Base-by-base conservation (phyloP, 208 protist species). In the Acanthamoeba royreba region DNA sequence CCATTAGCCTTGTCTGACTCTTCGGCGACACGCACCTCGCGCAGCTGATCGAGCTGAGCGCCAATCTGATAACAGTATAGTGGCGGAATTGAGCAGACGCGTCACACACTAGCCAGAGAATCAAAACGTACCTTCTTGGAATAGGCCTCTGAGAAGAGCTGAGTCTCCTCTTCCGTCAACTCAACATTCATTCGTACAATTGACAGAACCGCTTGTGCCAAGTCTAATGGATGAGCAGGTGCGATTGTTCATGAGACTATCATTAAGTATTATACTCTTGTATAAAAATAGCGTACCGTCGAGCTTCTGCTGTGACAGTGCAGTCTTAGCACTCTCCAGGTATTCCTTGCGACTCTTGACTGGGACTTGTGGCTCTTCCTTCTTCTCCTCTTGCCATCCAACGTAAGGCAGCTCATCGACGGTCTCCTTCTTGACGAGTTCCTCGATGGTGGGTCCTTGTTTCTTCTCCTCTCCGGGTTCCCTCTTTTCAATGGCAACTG, bases 401-500 rank as follows among this genome's bases (percentile, higher is more conserved):
- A 87, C 47, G 31, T 87, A 87, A n/a, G 42, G 45, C 22, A 87
- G 47, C 47, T 15, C n/a, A 35, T 87, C 77, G 43, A 87, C 77
- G 31, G 42, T 58, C 47, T 87, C 77, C 77, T 87, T 87, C 28
- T 17, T 4, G 9, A 87, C 77, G 43, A 87, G 47, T 15, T 87
- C 77, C 22, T 87, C 77, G 25, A 87, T 87, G 9, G 77, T 45
- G 31, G 77, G 77, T 3, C 45, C 77, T 28, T 87, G n/a, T 0
- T 42, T 28, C 45, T 42, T 31, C 42, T 33, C 13, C 45, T 87
- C 77, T 0, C 77, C 77, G 0, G 77, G n/a, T 22, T 87, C 77
- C 5, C 77, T 49, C 77, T 87, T 87, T 35, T 87, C 77, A 46
- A 87, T 87, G 28, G 77, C 77, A 25, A 87, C 66, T 77, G 66